Base-by-base conservation (phyloP, 169 alveolate genomes). In the Plasmodium falciparum region DNA sequence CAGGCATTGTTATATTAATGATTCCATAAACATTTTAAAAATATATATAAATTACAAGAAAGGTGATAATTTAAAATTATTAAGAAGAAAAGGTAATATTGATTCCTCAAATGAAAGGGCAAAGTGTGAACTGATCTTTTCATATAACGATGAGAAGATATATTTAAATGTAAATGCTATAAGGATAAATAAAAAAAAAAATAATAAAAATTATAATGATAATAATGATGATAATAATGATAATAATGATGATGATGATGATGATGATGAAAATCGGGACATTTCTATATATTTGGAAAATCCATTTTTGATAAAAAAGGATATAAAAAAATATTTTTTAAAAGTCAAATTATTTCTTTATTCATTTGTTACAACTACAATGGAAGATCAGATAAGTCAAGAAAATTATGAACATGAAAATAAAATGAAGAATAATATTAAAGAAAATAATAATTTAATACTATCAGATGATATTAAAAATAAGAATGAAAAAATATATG, bases 71-170 rank as follows among this genome's bases (percentile, higher is more conserved):
- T 17, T 80, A 13, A 80, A 62, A 80, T 12, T 80, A 58, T 33
- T 80, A 47, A 80, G 59, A 47, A 80, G 70, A 29, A 80, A 58
- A 58, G 90, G 90, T 45, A 80, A 80, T 71, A 56, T 80, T 11
- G 90, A 80, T 54, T 80, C 90, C 1, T 80, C 90, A 1, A 80
- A 80, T 47, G 29, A 69, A 67, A 15, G 83, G 17, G 90, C 90
- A 11, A 80, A 80, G 17, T 80, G 90, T 62, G 90, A 80, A 80
- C 33, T 80, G 33, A 17, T 43, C 3, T 39, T 80, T 3, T 56
- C 45, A 22, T 71, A 33, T 45, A 80, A 80, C 3, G 73, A 66
- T 22, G 90, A 80, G 15, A 56, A 80, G 9, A 56, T 80, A 33
- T 47, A 56, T 13, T 62, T 80, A 8, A 61, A 80, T 69, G 62